These are phyloP conservation scores for Aegilops tauschii DNA, from an alignment of 176 grass and related monocot species.

Conservation along the genomic window DNA sequence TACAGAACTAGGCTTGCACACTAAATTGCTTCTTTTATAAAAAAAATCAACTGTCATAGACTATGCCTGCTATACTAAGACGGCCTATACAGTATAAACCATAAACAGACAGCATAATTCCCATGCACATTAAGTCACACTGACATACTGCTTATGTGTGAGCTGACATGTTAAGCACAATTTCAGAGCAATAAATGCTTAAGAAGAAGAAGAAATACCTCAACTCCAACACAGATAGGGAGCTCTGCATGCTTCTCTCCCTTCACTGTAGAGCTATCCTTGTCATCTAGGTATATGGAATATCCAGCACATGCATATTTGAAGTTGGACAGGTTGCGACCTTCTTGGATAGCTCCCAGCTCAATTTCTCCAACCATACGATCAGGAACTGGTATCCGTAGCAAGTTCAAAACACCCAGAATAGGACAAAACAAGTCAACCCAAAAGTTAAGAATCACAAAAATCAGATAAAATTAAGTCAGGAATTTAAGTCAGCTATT, in stretches of 20 bases:
- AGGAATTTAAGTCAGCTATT: neutral
- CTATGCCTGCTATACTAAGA: neutral
- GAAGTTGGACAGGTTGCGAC: constrained; percentile 72
- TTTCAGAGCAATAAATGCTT: constrained; percentile 23
- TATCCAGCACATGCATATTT: constrained; percentile 86
- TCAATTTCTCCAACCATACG: constrained; percentile 81
- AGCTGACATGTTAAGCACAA: constrained; percentile 1
- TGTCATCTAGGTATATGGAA: constrained; percentile 76
- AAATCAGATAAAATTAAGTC: neutral
- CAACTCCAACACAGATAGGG: constrained; percentile 81
- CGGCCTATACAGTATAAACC: neutral
- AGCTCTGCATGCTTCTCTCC: constrained; percentile 51
- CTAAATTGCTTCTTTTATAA: constrained; percentile 6
- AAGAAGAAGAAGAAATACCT: constrained; percentile 50
- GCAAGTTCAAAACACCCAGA: neutral
- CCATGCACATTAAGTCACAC: constrained; percentile 5
- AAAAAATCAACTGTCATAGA: neutral
- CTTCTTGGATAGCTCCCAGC: constrained; percentile 74
- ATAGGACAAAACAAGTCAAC: constrained; percentile 1
- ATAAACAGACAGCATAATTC: neutral
- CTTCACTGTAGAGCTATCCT: constrained; percentile 42
- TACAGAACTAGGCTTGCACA: neutral
- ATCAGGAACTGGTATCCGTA: constrained; percentile 57
- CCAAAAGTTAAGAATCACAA: neutral
- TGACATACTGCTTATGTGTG: constrained; percentile 1